phyloP scores from a whole-genome alignment of 768 basidiomycete genomes.

The Solioccasus polychromus region DNA sequence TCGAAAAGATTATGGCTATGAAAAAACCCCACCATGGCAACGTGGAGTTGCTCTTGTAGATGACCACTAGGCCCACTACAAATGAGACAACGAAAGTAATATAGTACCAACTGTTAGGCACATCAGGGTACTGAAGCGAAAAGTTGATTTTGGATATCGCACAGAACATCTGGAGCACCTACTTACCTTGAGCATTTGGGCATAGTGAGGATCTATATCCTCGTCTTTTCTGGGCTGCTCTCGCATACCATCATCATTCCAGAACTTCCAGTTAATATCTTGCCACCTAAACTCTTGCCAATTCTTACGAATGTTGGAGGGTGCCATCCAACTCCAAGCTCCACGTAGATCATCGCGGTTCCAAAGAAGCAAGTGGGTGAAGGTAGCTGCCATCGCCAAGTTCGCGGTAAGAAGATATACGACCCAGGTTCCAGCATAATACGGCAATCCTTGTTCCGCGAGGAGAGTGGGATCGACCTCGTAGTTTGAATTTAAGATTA shows the following conservation, averaged over 20 bases:
- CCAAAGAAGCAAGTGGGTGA: constrained; percentile 53
- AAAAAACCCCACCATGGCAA: constrained; percentile 61
- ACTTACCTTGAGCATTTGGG: constrained; percentile 47
- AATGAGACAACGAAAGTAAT: constrained; percentile 30
- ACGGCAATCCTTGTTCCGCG: constrained; percentile 37
- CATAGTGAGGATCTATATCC: constrained; percentile 51
- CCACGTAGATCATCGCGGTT: constrained; percentile 47
- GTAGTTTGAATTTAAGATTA: constrained; percentile 52
- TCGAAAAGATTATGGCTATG: constrained; percentile 50
- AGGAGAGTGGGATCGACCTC: constrained; percentile 50
- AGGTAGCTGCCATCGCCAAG: constrained; percentile 40
- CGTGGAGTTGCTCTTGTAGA: constrained; percentile 51
- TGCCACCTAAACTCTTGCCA: constrained; percentile 25
- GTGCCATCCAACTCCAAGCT: constrained; percentile 47
- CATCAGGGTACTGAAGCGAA: constrained; percentile 31
- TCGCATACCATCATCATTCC: constrained; percentile 22
- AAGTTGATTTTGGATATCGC: not conserved
- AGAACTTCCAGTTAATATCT: constrained; percentile 40
- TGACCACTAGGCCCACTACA: constrained; percentile 50
- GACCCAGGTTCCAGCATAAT: constrained; percentile 28
- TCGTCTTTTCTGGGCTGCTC: constrained; percentile 34
- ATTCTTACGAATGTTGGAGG: constrained; percentile 23
- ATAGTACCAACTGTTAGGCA: constrained; percentile 34
- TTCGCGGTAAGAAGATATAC: constrained; percentile 18
- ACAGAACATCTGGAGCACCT: not conserved